A percentile compares a stretch with the other conserved stretches of the same genome.
Conservation (phyloP, 768 basidiomycete genomes). For the Lactarius evosmus region DNA sequence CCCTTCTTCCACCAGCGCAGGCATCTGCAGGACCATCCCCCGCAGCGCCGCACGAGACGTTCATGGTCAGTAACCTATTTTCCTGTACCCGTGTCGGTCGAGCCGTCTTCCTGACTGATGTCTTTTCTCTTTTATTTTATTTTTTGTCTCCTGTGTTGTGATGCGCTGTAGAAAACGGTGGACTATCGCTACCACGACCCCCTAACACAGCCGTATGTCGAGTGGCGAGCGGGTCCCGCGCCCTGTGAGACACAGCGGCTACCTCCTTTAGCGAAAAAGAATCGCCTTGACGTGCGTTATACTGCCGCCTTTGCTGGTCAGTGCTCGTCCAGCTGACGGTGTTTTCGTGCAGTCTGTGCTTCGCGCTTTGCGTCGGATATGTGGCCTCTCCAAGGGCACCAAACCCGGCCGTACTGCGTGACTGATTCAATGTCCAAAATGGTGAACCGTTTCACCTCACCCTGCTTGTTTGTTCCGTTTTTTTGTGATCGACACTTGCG, state of each 20-base stretch:
- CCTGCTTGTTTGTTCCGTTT: not conserved
- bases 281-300: conserved; percentile 5
- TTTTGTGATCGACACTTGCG: not conserved
- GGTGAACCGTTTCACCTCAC: too few relatives aligned
- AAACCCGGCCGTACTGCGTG: not conserved
- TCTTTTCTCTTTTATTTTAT: not conserved
- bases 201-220: conserved; percentile 3
- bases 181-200: conserved; percentile 20
- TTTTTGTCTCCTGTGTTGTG: too few relatives aligned
- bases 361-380: conserved; percentile 10
- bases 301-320: not conserved
- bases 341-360: conserved; percentile 1
- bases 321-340: not conserved
- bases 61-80: conserved; percentile 14
- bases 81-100: too few relatives aligned
- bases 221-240: not conserved
- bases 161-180: conserved; percentile 11
- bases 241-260: not conserved
- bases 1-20: too few relatives aligned
- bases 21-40: too few relatives aligned
- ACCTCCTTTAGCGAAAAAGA: not conserved
- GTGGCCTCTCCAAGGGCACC: not conserved
- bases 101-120: not conserved
- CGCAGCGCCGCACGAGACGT: not conserved
- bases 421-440: not conserved